phyloP scores from a whole-genome alignment of 371 early-diverging fungal genomes.

The Mucor indicus region DNA sequence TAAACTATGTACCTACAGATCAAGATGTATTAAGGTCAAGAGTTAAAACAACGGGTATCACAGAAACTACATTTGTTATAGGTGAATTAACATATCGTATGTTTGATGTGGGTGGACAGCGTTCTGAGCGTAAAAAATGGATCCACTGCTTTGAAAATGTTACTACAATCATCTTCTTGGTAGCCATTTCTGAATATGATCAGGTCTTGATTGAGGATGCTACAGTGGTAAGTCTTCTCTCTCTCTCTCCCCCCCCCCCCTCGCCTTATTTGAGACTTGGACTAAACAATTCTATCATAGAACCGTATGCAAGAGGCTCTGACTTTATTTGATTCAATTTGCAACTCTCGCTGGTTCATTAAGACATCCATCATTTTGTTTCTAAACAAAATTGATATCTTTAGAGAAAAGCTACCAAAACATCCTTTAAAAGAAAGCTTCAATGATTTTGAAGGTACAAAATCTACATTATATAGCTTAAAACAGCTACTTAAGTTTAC shows the following conservation, averaged over 20 bases:
- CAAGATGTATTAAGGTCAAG: conserved; percentile 74
- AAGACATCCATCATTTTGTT: conserved; percentile 93
- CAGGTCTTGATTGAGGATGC: conserved; percentile 89
- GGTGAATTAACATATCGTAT: conserved; percentile 72
- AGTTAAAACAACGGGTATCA: conserved; percentile 77
- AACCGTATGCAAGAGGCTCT: conserved; percentile 96
- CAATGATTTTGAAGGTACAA: conserved; percentile 73
- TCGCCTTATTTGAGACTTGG: too few species aligned
- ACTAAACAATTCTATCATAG: conserved; percentile 32
- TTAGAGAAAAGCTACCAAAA: conserved; percentile 82
- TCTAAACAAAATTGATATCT: conserved; percentile 95
- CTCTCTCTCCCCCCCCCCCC: too few species aligned
- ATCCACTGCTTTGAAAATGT: conserved; percentile 88
- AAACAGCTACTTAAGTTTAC: not conserved
- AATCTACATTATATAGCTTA: too few species aligned
- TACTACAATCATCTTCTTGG: conserved; percentile 86
- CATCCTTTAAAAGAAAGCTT: conserved; percentile 82
- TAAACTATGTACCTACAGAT: conserved; percentile 71
- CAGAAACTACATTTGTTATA: conserved; percentile 74
- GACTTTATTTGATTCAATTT: conserved; percentile 93
- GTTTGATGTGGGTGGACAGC: conserved; percentile 90
- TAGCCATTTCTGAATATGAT: conserved; percentile 87
- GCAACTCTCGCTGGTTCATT: conserved; percentile 93
- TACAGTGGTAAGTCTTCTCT: not conserved
- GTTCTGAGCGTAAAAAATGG: conserved; percentile 89